Conservation (phyloP, 805 yeast genomes). For the Candida mattraensis region DNA sequence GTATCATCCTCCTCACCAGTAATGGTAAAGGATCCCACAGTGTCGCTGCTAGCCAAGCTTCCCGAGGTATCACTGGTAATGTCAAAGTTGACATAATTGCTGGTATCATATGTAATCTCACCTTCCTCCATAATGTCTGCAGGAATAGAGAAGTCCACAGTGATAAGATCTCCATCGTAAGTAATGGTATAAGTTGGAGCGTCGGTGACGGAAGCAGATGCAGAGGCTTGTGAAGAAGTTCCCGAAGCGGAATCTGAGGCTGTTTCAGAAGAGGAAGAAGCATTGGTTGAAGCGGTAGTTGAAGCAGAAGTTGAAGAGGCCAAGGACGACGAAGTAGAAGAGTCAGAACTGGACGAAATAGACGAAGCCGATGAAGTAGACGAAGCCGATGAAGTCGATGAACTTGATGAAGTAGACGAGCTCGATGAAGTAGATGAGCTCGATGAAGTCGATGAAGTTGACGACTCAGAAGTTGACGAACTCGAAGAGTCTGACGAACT, state of each 20-base stretch:
- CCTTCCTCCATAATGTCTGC: conserved; percentile 8
- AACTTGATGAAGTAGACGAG: background rate
- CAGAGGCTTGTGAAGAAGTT: background rate
- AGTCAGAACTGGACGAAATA: background rate
- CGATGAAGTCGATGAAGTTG: too few species aligned
- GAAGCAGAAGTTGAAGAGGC: conserved; percentile 2
- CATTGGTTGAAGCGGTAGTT: background rate
- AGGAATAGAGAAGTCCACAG: conserved; percentile 10
- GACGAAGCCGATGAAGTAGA: background rate
- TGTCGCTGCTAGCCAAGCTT: conserved; percentile 2
- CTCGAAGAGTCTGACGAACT: too few species aligned
- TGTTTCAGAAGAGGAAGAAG: background rate
- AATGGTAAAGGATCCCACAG: conserved; percentile 8
- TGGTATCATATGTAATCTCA: conserved; percentile 5
- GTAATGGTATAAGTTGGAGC: conserved; percentile 11
- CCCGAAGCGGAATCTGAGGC: too few species aligned
- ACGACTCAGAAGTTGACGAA: too few species aligned
- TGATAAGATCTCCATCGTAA: conserved; percentile 7
- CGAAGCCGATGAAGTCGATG: background rate
- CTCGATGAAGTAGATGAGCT: background rate
- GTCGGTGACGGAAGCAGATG: conserved; percentile 4
- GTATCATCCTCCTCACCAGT: conserved; percentile 10
- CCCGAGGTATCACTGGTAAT: conserved; percentile 3
- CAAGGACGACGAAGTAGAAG: background rate
- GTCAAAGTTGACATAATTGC: conserved; percentile 10